phyloP scores from a whole-genome alignment of 148 eudicot species.

The Talinum fruticosum region DNA sequence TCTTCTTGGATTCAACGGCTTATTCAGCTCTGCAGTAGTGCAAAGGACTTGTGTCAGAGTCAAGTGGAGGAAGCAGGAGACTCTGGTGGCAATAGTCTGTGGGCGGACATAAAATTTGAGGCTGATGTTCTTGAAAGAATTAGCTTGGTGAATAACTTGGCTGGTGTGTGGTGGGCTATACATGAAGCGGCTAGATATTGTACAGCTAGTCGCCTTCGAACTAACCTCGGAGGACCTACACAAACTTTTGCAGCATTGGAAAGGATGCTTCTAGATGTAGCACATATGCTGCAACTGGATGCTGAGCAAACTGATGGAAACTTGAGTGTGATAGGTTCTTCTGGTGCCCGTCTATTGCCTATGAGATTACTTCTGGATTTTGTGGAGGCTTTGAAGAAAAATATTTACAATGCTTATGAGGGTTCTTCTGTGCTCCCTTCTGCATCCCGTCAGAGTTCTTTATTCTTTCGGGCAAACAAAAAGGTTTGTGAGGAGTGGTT shows the following conservation, averaged over 20 bases:
- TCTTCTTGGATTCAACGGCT: constrained; percentile 96
- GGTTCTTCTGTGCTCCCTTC: constrained; percentile 75
- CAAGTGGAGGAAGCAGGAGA: constrained; percentile 55
- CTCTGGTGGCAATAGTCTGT: constrained; percentile 38
- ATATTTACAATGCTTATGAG: constrained; percentile 94
- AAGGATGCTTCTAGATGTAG: constrained; percentile 92
- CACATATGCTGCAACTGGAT: constrained; percentile 82
- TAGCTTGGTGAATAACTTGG: constrained; percentile 61
- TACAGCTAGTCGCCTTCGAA: constrained; percentile 81
- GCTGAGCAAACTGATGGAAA: constrained; percentile 78
- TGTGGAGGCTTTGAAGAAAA: constrained; percentile 96
- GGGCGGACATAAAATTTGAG: constrained; percentile 57
- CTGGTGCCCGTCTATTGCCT: constrained; percentile 83
- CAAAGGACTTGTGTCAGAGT: constrained; percentile 40
- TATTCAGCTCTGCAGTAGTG: constrained; percentile 55
- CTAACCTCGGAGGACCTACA: constrained; percentile 99
- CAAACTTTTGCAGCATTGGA: constrained; percentile 98
- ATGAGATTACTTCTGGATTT: constrained; percentile 86
- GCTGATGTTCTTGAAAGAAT: constrained; percentile 63
- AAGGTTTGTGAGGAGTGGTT: constrained; percentile 99
- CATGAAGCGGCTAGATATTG: constrained; percentile 97
- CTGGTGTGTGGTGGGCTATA: constrained; percentile 98
- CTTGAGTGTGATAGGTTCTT: constrained; percentile 64
- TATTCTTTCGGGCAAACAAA: constrained; percentile 91
- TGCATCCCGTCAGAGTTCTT: constrained; percentile 71